phyloP scores from a whole-genome alignment of 1,139 yeast genomes.

The Candida sanyaensis region DNA sequence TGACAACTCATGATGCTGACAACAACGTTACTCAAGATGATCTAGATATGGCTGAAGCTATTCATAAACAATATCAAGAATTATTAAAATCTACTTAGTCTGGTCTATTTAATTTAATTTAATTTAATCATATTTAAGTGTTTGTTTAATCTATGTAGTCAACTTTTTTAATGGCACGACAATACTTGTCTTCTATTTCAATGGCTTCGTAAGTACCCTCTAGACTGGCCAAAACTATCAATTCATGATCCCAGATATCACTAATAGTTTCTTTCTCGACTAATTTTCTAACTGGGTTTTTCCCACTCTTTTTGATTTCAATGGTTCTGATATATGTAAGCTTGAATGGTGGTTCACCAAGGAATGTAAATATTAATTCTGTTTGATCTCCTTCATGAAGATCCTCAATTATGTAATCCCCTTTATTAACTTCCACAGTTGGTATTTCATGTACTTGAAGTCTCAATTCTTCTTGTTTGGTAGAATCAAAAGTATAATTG shows the following conservation, averaged over 20 bases:
- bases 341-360: slow-evolving; percentile 73
- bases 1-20: slow-evolving; percentile 70
- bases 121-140: slow-evolving; percentile 4
- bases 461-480: slow-evolving; percentile 42
- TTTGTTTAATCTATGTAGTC: slow-evolving; percentile 15
- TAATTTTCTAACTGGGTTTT: slow-evolving; percentile 34
- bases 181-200: slow-evolving; percentile 79
- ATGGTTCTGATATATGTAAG: slow-evolving; percentile 56
- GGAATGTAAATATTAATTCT: slow-evolving; percentile 67
- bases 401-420: slow-evolving; percentile 68
- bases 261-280: slow-evolving; percentile 78
- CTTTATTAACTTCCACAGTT: slow-evolving; percentile 84
- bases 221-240: slow-evolving; percentile 72
- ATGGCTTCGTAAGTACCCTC: slow-evolving; percentile 96
- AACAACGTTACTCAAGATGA: slow-evolving; percentile 60
- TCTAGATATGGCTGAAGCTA: slow-evolving; percentile 51
- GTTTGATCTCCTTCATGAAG: slow-evolving; percentile 91
- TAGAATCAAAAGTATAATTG: slow-evolving; percentile 46
- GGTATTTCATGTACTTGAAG: slow-evolving; percentile 79
- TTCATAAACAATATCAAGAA: slow-evolving; percentile 12
- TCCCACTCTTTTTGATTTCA: slow-evolving; percentile 23
- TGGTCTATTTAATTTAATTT: not conserved
- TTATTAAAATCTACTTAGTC: slow-evolving; percentile 4
- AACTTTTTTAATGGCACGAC: slow-evolving; percentile 49
- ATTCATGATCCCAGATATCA: slow-evolving; percentile 67